Evolutionary conservation across 805 yeast genomes (phyloP).

Genomic region (Suhomyces kilbournensis): DNA sequence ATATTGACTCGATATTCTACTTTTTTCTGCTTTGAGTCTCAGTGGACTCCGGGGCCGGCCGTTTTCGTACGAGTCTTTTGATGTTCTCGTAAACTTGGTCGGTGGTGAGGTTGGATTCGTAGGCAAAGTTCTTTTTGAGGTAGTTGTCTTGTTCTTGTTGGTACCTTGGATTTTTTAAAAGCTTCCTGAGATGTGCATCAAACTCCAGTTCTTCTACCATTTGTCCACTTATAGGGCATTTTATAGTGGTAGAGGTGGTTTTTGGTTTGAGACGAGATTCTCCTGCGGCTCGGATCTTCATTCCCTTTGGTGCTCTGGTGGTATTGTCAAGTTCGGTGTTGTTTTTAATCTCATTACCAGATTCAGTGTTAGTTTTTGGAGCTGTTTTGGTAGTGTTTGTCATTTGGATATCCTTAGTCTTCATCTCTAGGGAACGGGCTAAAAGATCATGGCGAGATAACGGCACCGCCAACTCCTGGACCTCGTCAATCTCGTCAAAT

Average conservation of each 20-base stretch:
- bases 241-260: conserved; percentile 38
- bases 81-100: conserved; percentile 64
- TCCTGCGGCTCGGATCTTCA: conserved; percentile 71
- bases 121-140: conserved; percentile 51
- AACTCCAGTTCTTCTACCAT: conserved; percentile 67
- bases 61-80: conserved; percentile 27
- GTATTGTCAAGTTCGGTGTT: too few species aligned
- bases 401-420: conserved; percentile 28
- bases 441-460: conserved; percentile 57
- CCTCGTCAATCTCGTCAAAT: conserved; percentile 59
- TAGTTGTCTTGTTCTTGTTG: conserved; percentile 63
- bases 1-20: too few species aligned
- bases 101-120: conserved; percentile 47
- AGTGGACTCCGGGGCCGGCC: conserved; percentile 5
- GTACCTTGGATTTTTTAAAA: conserved; percentile 76
- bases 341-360: not conserved
- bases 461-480: conserved; percentile 55
- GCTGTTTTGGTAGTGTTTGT: not conserved
- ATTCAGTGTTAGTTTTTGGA: not conserved
- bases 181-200: conserved; percentile 64
- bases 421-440: conserved; percentile 57
- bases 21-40: conserved; percentile 4
- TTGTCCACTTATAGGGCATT: conserved; percentile 79
- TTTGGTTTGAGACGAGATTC: conserved; percentile 49
- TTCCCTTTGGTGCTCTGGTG: conserved; percentile 38